A percentile compares a stretch with the other conserved stretches of the same genome.
phyloP scores from a whole-genome alignment of 2,329 filamentous ascomycete genomes.

The Pezicula carpinea region DNA sequence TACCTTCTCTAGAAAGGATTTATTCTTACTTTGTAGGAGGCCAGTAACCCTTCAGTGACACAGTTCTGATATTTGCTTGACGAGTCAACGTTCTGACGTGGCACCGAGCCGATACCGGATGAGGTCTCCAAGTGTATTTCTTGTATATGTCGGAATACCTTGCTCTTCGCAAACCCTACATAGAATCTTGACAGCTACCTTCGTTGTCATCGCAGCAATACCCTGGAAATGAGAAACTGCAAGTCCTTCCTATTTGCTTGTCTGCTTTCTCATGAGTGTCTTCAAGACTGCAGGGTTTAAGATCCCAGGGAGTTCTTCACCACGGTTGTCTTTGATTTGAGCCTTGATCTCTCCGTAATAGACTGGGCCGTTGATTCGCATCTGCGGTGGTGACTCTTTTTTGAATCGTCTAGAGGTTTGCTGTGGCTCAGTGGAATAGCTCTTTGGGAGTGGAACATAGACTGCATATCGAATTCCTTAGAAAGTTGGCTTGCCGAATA shows the following conservation, averaged over 20 bases:
- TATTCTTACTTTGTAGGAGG: constrained; percentile 12
- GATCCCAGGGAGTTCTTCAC: constrained; percentile 29
- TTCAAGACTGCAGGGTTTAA: constrained; percentile 29
- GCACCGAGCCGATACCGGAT: constrained; percentile 2
- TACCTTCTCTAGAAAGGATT: constrained; percentile 9
- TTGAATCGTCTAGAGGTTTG: too few relatives aligned
- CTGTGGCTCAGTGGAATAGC: not conserved
- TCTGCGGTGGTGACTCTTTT: too few relatives aligned
- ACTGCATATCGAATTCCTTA: not conserved
- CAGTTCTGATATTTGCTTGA: constrained; percentile 1
- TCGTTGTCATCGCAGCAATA: constrained; percentile 13
- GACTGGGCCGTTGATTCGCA: not conserved
- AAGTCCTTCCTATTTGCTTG: constrained; percentile 27
- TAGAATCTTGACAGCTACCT: constrained; percentile 17
- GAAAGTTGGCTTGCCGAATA: too few relatives aligned
- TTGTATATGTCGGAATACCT: not conserved
- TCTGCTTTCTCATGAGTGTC: constrained; percentile 28
- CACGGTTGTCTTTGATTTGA: constrained; percentile 25
- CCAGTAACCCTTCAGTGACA: constrained; percentile 6
- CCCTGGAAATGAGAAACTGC: constrained; percentile 20
- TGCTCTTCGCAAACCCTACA: constrained; percentile 11
- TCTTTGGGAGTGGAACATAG: not conserved
- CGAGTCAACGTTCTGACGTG: not conserved
- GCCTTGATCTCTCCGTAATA: constrained; percentile 21
- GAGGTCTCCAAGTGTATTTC: constrained; percentile 2